Conservation (phyloP, 768 basidiomycete species). For the Calocybe gangraenosa region DNA sequence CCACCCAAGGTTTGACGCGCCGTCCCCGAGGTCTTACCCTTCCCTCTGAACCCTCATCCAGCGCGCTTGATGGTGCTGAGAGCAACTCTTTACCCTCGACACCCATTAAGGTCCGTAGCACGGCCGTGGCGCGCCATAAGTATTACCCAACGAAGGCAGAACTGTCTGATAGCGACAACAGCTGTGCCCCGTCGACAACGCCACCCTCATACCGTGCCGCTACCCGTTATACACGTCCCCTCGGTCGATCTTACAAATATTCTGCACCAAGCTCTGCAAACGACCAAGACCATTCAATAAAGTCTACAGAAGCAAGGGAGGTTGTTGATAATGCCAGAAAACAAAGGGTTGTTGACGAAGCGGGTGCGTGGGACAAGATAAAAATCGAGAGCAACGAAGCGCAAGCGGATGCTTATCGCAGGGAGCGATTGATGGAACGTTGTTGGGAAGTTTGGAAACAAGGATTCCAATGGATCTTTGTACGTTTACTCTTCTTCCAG, state of each 20-base stretch:
- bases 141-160: conserved; percentile 10
- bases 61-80: conserved; percentile 5
- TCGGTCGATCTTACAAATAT: conserved; percentile 14
- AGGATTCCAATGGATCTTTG: conserved; percentile 68
- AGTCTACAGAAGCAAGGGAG: conserved; percentile 23
- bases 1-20: background rate
- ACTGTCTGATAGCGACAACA: conserved; percentile 30
- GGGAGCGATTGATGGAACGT: conserved; percentile 58
- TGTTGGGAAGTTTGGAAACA: conserved; percentile 77
- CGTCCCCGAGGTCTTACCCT: conserved; percentile 1
- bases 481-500: conserved; percentile 32
- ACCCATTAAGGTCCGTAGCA: conserved; percentile 4
- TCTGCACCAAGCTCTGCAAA: conserved; percentile 21
- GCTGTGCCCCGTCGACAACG: conserved; percentile 30
- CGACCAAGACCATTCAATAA: background rate
- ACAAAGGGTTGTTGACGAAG: conserved; percentile 56
- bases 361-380: conserved; percentile 77
- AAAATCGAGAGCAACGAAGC: conserved; percentile 65
- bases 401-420: conserved; percentile 65
- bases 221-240: conserved; percentile 21
- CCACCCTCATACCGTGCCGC: conserved; percentile 49
- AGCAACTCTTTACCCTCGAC: conserved; percentile 10
- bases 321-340: conserved; percentile 35
- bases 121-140: conserved; percentile 2
- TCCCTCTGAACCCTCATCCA: conserved; percentile 11